Evolutionary conservation across 805 yeast species (phyloP).

Genomic region (Saturnispora besseyi): DNA sequence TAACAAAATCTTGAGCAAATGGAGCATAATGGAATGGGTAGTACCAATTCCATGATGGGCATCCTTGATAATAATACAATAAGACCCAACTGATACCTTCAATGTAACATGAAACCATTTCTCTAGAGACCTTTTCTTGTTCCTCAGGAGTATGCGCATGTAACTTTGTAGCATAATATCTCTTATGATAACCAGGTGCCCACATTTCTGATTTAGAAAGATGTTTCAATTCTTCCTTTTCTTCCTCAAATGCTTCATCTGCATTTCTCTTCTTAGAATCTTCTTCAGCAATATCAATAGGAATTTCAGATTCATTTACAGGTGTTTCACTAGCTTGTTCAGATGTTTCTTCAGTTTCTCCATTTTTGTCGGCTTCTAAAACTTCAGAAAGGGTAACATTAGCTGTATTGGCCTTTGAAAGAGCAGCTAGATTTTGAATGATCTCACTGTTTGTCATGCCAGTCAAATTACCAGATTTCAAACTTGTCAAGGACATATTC

Average conservation of each 20-base stretch:
- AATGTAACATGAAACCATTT: constrained; percentile 63
- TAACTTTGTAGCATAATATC: constrained; percentile 78
- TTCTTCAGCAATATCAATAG: constrained; percentile 23
- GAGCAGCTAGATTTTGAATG: constrained; percentile 50
- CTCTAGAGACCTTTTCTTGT: constrained; percentile 42
- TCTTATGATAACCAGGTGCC: constrained; percentile 78
- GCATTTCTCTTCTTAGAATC: constrained; percentile 17
- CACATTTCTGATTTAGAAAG: constrained; percentile 37
- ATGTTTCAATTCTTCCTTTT: constrained; percentile 9
- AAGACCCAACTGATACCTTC: constrained; percentile 98
- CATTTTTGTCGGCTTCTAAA: constrained; percentile 33
- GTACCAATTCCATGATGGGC: constrained; percentile 98
- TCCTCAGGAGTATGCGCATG: constrained; percentile 45
- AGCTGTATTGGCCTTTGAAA: constrained; percentile 64
- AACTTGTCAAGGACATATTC: constrained; percentile 66
- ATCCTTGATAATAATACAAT: constrained; percentile 90
- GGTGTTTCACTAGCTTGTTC: constrained; percentile 9
- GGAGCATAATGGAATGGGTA: constrained; percentile 98
- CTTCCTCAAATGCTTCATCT: constrained; percentile 13
- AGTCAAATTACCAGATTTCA: constrained; percentile 60
- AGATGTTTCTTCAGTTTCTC: constrained; percentile 17
- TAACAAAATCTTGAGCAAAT: constrained; percentile 76
- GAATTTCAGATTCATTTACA: constrained; percentile 20
- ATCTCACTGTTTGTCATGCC: constrained; percentile 61
- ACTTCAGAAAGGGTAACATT: constrained; percentile 61